Percentiles rank a stretch among this genome's conserved stretches.
Conservation (phyloP, 371 early-diverging fungal species). For the Lichtheimia ornata region DNA sequence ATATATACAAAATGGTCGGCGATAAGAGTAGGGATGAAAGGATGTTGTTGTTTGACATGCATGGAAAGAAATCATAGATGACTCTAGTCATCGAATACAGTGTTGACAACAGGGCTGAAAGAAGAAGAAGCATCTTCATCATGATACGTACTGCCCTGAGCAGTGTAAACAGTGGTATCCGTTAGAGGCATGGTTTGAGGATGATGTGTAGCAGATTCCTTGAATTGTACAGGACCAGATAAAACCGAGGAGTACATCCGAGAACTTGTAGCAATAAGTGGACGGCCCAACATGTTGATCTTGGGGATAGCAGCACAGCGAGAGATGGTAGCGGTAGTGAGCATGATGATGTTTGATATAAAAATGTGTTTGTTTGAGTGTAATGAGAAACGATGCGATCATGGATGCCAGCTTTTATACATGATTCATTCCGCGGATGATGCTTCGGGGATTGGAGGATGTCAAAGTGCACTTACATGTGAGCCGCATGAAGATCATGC, state of each 20-base stretch:
- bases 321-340: neutral
- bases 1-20: neutral
- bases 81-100: constrained; percentile 16
- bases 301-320: neutral
- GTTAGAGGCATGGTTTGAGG: constrained; percentile 20
- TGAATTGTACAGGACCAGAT: neutral
- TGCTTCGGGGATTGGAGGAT: too few species aligned
- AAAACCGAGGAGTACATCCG: constrained; percentile 5
- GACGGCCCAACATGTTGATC: neutral
- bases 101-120: constrained; percentile 19
- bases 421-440: too few species aligned
- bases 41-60: neutral
- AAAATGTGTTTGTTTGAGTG: too few species aligned
- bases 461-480: too few species aligned
- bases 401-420: too few species aligned
- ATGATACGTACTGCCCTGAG: constrained; percentile 7
- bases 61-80: neutral
- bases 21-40: neutral
- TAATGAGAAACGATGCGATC: too few species aligned
- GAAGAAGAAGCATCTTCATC: constrained; percentile 5
- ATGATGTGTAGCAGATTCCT: constrained; percentile 7
- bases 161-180: constrained; percentile 12
- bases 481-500: too few species aligned
- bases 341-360: too few species aligned
- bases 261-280: neutral